Conservation (phyloP, 2,329 filamentous ascomycete species). For the Drechslerella stenobrocha region DNA sequence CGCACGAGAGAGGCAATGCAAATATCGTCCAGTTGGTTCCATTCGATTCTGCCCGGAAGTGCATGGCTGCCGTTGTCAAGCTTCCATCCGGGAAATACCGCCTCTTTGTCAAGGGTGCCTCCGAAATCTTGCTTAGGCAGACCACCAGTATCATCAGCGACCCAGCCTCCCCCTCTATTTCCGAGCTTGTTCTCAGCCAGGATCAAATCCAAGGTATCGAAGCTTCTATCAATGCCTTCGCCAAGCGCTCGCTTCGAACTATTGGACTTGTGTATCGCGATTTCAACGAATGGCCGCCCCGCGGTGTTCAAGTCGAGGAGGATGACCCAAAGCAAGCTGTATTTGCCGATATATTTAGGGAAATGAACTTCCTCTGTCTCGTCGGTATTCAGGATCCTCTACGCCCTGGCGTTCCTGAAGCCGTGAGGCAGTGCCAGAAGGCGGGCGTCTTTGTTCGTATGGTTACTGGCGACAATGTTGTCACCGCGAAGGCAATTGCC, state of each 20-base stretch:
- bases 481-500: constrained; percentile 73
- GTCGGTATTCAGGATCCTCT: constrained; percentile 77
- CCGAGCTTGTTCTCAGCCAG: constrained; percentile 46
- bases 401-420: constrained; percentile 67
- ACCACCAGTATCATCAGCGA: constrained; percentile 56
- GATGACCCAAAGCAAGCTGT: constrained; percentile 67
- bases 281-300: constrained; percentile 56
- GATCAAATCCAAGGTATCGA: constrained; percentile 51
- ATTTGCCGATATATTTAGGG: constrained; percentile 69
- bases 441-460: constrained; percentile 74
- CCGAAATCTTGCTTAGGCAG: constrained; percentile 66
- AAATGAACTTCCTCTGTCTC: constrained; percentile 73
- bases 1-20: constrained; percentile 66
- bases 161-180: constrained; percentile 26
- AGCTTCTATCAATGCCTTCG: constrained; percentile 55
- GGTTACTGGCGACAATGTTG: constrained; percentile 73
- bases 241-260: constrained; percentile 56
- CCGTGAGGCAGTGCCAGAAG: constrained; percentile 68
- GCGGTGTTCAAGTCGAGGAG: constrained; percentile 61
- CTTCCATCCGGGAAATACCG: constrained; percentile 61
- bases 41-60: constrained; percentile 70
- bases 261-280: constrained; percentile 57
- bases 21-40: constrained; percentile 63
- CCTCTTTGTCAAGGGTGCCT: constrained; percentile 67
- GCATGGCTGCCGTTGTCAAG: constrained; percentile 66